Percentiles rank a stretch among this genome's conserved stretches.
These are phyloP conservation scores for Tricholomella constricta DNA, from an alignment of 768 basidiomycete species.

Conservation along the genomic window DNA sequence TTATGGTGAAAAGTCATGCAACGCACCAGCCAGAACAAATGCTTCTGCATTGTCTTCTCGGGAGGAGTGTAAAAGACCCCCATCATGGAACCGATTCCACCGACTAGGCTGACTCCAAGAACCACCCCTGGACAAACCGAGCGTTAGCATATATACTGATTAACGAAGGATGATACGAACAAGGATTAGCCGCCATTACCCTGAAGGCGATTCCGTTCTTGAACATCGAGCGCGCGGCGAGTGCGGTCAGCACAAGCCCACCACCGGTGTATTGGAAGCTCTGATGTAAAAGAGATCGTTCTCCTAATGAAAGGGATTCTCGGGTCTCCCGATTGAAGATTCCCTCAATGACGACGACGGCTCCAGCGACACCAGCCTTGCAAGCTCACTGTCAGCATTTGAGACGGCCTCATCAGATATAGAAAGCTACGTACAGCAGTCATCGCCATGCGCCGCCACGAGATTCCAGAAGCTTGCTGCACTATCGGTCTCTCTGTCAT, in stretches of 20 bases:
- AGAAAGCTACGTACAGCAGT: slow-evolving; percentile 47
- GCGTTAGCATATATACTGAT: neutral
- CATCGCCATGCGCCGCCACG: slow-evolving; percentile 42
- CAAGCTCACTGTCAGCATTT: slow-evolving; percentile 2
- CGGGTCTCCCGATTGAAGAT: slow-evolving; percentile 81
- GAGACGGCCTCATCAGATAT: neutral
- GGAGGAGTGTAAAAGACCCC: slow-evolving; percentile 79
- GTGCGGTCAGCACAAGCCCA: slow-evolving; percentile 74
- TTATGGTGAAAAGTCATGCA: neutral
- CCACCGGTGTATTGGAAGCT: slow-evolving; percentile 84
- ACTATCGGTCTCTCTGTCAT: slow-evolving; percentile 45
- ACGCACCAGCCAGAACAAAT: slow-evolving; percentile 76
- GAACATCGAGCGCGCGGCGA: slow-evolving; percentile 80
- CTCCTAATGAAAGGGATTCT: slow-evolving; percentile 59
- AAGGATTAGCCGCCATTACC: slow-evolving; percentile 84
- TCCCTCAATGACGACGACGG: slow-evolving; percentile 61
- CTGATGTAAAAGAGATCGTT: slow-evolving; percentile 72
- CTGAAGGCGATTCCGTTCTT: slow-evolving; percentile 65
- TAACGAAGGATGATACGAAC: slow-evolving; percentile 37
- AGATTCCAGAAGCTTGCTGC: slow-evolving; percentile 32
- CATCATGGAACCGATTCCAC: slow-evolving; percentile 85
- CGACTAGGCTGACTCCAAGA: slow-evolving; percentile 76
- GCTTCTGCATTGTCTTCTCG: slow-evolving; percentile 74
- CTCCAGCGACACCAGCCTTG: slow-evolving; percentile 73
- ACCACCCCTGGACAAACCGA: slow-evolving; percentile 59